Conservation (phyloP, 495 filamentous ascomycete species). For the Venustampulla echinocandica region DNA sequence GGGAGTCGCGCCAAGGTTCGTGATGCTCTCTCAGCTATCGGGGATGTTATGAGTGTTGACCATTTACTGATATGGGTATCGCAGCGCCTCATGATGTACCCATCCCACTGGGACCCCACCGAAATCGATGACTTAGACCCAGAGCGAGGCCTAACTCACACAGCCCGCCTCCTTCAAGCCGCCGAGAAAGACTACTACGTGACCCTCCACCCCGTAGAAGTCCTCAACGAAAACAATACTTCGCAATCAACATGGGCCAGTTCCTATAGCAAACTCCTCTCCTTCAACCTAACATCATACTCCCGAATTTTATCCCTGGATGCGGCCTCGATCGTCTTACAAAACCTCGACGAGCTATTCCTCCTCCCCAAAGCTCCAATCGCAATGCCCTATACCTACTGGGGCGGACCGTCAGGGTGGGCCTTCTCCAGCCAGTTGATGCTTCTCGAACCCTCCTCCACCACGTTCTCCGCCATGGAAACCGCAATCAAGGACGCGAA, state of each 20-base stretch:
- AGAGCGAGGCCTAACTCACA: conserved; percentile 6
- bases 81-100: conserved; percentile 41
- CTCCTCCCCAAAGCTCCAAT: conserved; percentile 42
- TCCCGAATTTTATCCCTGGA: conserved; percentile 51
- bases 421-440: conserved; percentile 45
- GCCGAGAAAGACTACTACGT: conserved; percentile 46
- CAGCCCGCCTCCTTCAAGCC: conserved; percentile 42
- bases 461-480: conserved; percentile 35
- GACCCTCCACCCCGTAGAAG: conserved; percentile 40
- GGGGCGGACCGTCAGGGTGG: conserved; percentile 38
- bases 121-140: conserved; percentile 10
- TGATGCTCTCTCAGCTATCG: neutral
- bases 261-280: conserved; percentile 47
- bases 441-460: conserved; percentile 46
- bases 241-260: conserved; percentile 39
- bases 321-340: conserved; percentile 45
- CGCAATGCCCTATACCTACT: conserved; percentile 54
- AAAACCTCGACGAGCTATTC: conserved; percentile 56
- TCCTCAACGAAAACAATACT: conserved; percentile 32
- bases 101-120: conserved; percentile 37
- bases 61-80: neutral
- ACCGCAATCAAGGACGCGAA: conserved; percentile 27
- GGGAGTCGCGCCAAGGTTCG: conserved; percentile 45
- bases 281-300: conserved; percentile 50
- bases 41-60: neutral